Evolutionary conservation across 2,329 filamentous ascomycete genomes (phyloP), one percentile per base, ranked within the genome.

Genomic region (Nannizziopsis barbatae): DNA sequence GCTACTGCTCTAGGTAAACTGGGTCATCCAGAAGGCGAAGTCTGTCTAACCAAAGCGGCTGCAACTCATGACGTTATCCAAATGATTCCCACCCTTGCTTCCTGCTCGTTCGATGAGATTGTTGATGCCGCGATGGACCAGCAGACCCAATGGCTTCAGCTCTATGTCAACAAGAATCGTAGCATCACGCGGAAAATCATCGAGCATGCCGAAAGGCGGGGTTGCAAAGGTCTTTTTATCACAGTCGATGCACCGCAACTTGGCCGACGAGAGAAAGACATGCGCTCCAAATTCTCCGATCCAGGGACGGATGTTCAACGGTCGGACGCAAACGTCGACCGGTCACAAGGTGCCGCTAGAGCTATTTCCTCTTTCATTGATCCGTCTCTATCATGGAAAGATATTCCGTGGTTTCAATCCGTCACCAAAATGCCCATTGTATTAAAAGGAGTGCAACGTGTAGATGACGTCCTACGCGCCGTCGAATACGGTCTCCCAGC

Each of bases 291-390:
- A 68, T 94, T 93, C 63, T 79, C 79, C 33, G 90, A 95, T 57
- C 77, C 77, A 11, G 90, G 89, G 7, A 84, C 83, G 22, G 84
- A 81, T 60, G 86, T 96, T 11, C 92, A 96, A 68, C 68, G 68
- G 50, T 72, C 71, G 10, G 70, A 69, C 40, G 86, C 84, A 44
- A 31, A 53, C 5, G 86, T 90, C 15, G 89, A 96, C 67, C 87
- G 80, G 53, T 85, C 80, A 14, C 92, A 98, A 71, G 92, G 92
- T 44, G 92, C 90, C 1, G 90, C 92, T 5, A 80, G 92, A 53
- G 92, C 92, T 53, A 98, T 98, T 61, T 94, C 86, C 27, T 87
- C 80, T 51, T 98, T 98, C 67, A 98, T 98, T 70, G 92, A 98
- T 72, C 92, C 92, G 1, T 75, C 77, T n/a, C 76, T 98, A 9